phyloP scores from a whole-genome alignment of 345 rosid species.

The Gossypium turneri region DNA sequence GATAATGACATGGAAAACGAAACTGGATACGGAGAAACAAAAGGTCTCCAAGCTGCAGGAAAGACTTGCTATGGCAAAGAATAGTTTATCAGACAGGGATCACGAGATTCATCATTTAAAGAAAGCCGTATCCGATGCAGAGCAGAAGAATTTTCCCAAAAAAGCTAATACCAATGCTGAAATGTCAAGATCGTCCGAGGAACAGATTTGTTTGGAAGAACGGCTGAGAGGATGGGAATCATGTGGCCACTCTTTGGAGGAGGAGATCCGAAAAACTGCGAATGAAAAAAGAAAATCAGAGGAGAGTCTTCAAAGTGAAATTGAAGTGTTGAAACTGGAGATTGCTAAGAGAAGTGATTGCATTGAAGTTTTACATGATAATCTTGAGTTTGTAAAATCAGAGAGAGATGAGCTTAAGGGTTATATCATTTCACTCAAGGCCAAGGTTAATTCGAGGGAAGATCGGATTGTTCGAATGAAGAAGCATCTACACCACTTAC shows the following conservation, averaged over 20 bases:
- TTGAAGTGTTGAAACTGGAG: conserved; percentile 39
- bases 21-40: conserved; percentile 45
- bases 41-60: conserved; percentile 57
- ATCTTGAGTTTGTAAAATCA: conserved; percentile 24
- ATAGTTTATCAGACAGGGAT: conserved; percentile 64
- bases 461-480: conserved; percentile 38
- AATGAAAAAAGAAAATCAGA: conserved; percentile 42
- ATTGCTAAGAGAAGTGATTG: conserved; percentile 31
- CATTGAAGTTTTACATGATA: conserved; percentile 34
- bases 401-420: conserved; percentile 40
- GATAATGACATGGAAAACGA: conserved; percentile 36
- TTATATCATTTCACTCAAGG: conserved; percentile 28
- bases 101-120: conserved; percentile 52
- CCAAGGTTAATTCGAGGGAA: conserved; percentile 33
- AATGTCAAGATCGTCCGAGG: conserved; percentile 48
- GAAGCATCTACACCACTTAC: conserved; percentile 45
- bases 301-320: conserved; percentile 32
- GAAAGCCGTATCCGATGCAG: conserved; percentile 49
- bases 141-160: conserved; percentile 60
- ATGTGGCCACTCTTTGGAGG: conserved; percentile 50
- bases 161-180: conserved; percentile 55
- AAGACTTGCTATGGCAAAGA: conserved; percentile 43
- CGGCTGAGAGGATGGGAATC: conserved; percentile 59
- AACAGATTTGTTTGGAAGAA: conserved; percentile 33
- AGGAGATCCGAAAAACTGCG: conserved; percentile 44